These are phyloP conservation scores for Cyclocybe cylindracea DNA, from an alignment of 768 basidiomycete genomes.

Conservation along the genomic window DNA sequence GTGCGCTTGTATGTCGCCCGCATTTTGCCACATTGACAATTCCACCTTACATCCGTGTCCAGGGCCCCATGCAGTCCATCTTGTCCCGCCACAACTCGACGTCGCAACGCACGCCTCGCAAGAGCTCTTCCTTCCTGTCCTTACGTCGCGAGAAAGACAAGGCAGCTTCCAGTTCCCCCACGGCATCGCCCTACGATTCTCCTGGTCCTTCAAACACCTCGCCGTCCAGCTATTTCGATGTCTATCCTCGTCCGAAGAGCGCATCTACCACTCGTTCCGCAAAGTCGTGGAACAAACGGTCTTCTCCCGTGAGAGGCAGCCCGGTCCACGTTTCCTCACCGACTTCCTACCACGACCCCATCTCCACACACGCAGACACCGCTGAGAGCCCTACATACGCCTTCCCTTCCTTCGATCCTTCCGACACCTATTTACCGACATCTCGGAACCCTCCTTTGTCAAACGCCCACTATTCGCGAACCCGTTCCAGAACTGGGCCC, in stretches of 20 bases:
- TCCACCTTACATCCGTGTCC: slow-evolving; percentile 2
- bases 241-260: slow-evolving; percentile 42
- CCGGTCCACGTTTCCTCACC: slow-evolving; percentile 10
- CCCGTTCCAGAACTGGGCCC: slow-evolving; percentile 61
- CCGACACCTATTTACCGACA: slow-evolving; percentile 24
- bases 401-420: slow-evolving; percentile 41
- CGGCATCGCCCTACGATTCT: slow-evolving; percentile 19
- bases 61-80: slow-evolving; percentile 35
- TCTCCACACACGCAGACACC: slow-evolving; percentile 13
- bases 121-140: slow-evolving; percentile 60
- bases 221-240: slow-evolving; percentile 45
- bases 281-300: slow-evolving; percentile 28
- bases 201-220: slow-evolving; percentile 29
- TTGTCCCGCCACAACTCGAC: slow-evolving; percentile 37
- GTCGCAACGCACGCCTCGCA: slow-evolving; percentile 46
- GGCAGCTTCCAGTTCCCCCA: slow-evolving; percentile 15
- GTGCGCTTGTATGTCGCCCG: not conserved
- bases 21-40: slow-evolving; percentile 8
- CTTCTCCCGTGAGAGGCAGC: slow-evolving; percentile 14
- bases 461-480: slow-evolving; percentile 36
- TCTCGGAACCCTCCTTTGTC: slow-evolving; percentile 23
- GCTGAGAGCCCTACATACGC: slow-evolving; percentile 32
- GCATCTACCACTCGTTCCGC: slow-evolving; percentile 31
- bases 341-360: slow-evolving; percentile 10
- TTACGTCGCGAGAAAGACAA: slow-evolving; percentile 51